Conservation (phyloP, 306 rosid species). For the Adenanthera pavonina region DNA sequence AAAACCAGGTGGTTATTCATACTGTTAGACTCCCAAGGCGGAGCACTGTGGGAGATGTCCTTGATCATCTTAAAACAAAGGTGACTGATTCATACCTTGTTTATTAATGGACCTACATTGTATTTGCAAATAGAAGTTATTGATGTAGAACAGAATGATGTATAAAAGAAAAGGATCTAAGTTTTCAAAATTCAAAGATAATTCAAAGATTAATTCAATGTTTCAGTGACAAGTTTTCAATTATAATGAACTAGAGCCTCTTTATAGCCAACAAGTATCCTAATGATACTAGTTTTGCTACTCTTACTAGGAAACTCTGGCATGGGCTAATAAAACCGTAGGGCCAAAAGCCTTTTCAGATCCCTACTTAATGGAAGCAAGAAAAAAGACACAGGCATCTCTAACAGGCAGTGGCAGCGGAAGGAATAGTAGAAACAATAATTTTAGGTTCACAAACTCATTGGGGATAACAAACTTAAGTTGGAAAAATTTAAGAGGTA, state of each 20-base stretch:
- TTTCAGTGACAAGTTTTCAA: too few relatives aligned
- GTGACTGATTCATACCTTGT: slow-evolving; percentile 43
- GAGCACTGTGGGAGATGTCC: slow-evolving; percentile 90
- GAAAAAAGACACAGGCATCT: neutral
- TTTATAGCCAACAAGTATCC: neutral
- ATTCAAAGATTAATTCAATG: too few relatives aligned
- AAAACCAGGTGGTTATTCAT: slow-evolving; percentile 75
- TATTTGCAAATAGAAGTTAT: too few relatives aligned
- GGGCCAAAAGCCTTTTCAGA: neutral
- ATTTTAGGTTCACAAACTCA: neutral
- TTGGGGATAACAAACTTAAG: neutral
- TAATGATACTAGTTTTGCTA: neutral
- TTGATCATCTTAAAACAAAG: slow-evolving; percentile 84
- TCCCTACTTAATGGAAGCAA: neutral
- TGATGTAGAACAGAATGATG: too few relatives aligned
- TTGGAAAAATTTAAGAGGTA: too few relatives aligned
- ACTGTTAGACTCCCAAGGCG: slow-evolving; percentile 85
- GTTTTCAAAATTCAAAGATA: too few relatives aligned
- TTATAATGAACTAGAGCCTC: neutral
- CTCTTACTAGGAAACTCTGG: neutral
- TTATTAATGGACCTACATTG: slow-evolving; percentile 6
- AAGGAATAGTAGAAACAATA: neutral
- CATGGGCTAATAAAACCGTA: neutral
- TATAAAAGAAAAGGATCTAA: too few relatives aligned
- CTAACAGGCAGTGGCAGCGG: neutral